phyloP scores from a whole-genome alignment of 2,329 filamentous ascomycete genomes.

The Colletotrichum sp. region DNA sequence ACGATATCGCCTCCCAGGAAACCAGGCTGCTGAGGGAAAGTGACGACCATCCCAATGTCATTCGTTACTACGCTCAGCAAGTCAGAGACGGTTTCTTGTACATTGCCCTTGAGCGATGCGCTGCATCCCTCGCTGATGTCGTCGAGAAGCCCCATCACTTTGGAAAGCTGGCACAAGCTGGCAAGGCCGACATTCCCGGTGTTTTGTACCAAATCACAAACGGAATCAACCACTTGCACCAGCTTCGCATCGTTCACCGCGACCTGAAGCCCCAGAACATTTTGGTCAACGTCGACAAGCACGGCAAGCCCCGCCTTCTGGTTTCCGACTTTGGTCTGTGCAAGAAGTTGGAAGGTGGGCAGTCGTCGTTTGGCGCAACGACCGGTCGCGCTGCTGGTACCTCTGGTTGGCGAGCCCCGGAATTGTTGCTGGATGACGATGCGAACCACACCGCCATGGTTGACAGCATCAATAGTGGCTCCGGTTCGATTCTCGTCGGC shows the following conservation, averaged over 20 bases:
- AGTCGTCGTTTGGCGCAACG: constrained; percentile 93
- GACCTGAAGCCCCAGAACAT: constrained; percentile 99
- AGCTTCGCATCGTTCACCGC: constrained; percentile 91
- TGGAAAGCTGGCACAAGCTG: constrained; percentile 72
- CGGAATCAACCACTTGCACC: constrained; percentile 88
- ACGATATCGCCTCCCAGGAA: constrained; percentile 93
- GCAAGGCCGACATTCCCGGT: constrained; percentile 76
- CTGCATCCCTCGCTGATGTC: constrained; percentile 90
- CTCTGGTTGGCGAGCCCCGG: constrained; percentile 94
- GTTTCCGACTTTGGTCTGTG: constrained; percentile 98
- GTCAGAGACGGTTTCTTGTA: constrained; percentile 90
- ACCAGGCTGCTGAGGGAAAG: constrained; percentile 89
- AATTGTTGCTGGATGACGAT: constrained; percentile 84
- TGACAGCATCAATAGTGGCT: constrained; percentile 64
- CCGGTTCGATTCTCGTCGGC: constrained; percentile 61
- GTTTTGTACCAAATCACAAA: constrained; percentile 89
- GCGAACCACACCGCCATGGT: constrained; percentile 57
- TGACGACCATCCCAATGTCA: constrained; percentile 95
- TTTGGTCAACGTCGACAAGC: constrained; percentile 76
- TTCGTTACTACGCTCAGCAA: constrained; percentile 94
- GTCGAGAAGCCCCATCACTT: constrained; percentile 76
- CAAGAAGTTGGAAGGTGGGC: constrained; percentile 93
- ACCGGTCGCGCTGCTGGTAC: constrained; percentile 94
- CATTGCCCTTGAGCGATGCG: constrained; percentile 93
- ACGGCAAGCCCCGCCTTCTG: constrained; percentile 78